Conservation (phyloP, 192 early-diverging fungal species). For the Coemansia sp. region DNA sequence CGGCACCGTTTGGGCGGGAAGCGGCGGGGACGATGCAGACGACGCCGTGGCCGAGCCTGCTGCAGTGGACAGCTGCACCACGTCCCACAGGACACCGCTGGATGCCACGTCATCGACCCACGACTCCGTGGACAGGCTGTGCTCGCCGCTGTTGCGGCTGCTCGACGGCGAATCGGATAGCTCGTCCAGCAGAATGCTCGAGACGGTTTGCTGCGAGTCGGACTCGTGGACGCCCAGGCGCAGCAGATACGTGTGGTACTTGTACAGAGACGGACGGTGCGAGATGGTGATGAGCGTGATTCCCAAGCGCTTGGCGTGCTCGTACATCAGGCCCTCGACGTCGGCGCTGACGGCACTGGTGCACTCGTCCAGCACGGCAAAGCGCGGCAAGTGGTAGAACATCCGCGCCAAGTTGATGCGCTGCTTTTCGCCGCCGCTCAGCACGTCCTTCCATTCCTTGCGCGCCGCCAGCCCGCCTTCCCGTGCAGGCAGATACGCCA, state of each 20-base stretch:
- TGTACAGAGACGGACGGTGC: constrained; percentile 91
- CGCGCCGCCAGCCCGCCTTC: constrained; percentile 87
- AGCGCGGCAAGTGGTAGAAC: constrained; percentile 94
- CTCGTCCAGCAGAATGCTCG: constrained; percentile 2
- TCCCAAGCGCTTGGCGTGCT: constrained; percentile 74
- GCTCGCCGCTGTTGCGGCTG: constrained; percentile 7
- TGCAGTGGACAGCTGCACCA: constrained; percentile 34
- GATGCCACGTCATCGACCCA: constrained; percentile 39
- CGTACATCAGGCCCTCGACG: constrained; percentile 90
- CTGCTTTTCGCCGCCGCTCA: constrained; percentile 96
- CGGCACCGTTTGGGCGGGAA: not conserved
- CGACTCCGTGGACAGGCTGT: constrained; percentile 30
- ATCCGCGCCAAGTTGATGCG: constrained; percentile 91
- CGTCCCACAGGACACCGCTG: constrained; percentile 52
- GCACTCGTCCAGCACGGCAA: constrained; percentile 95
- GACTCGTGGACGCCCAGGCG: constrained; percentile 63
- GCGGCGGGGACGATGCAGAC: not conserved
- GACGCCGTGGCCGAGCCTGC: constrained; percentile 8
- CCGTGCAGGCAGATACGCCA: constrained; percentile 76
- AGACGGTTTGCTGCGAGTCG: not conserved
- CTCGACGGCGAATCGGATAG: not conserved
- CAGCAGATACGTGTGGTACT: constrained; percentile 92
- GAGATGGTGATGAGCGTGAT: constrained; percentile 93
- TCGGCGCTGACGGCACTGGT: constrained; percentile 87
- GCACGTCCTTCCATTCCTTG: constrained; percentile 88